These are phyloP conservation scores for Aspergillus campestris DNA, from an alignment of 495 filamentous ascomycete species.

Conservation along the genomic window DNA sequence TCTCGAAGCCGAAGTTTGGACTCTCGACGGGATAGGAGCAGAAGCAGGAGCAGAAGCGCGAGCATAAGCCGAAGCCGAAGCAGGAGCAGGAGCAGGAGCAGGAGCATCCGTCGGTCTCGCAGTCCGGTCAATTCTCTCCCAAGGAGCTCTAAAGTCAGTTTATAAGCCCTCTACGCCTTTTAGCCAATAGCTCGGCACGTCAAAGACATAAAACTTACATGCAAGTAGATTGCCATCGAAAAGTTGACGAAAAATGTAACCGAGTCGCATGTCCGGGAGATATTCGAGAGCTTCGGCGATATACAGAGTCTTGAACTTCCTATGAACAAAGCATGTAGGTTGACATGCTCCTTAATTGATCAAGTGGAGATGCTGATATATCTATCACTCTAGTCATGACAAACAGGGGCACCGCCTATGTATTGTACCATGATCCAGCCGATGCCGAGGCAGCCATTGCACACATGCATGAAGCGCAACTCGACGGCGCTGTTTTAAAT, in stretches of 20 bases:
- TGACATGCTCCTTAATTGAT: neutral
- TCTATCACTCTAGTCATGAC: constrained; percentile 55
- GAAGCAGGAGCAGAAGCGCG: constrained; percentile 19
- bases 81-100: constrained; percentile 18
- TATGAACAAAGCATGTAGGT: constrained; percentile 74
- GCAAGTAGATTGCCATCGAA: constrained; percentile 78
- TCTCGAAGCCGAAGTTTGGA: constrained; percentile 9
- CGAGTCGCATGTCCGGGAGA: constrained; percentile 78
- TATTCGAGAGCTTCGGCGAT: constrained; percentile 81
- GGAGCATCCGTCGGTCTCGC: constrained; percentile 42
- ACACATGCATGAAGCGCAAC: constrained; percentile 95
- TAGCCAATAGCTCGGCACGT: too few species aligned
- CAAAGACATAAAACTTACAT: constrained; percentile 1
- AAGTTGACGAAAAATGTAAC: constrained; percentile 94
- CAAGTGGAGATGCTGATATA: constrained; percentile 1
- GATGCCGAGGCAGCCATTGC: constrained; percentile 86
- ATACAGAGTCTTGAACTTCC: constrained; percentile 86
- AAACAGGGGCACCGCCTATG: constrained; percentile 92
- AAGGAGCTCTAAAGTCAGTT: constrained; percentile 51
- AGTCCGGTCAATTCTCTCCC: constrained; percentile 33
- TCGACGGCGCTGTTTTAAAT: constrained; percentile 80
- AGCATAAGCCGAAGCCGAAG: constrained; percentile 38
- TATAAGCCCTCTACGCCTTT: too few species aligned
- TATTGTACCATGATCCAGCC: constrained; percentile 66
- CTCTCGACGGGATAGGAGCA: constrained; percentile 31